Base-by-base conservation (phyloP, 1,139 yeast species). In the Kazachstania sp. region DNA sequence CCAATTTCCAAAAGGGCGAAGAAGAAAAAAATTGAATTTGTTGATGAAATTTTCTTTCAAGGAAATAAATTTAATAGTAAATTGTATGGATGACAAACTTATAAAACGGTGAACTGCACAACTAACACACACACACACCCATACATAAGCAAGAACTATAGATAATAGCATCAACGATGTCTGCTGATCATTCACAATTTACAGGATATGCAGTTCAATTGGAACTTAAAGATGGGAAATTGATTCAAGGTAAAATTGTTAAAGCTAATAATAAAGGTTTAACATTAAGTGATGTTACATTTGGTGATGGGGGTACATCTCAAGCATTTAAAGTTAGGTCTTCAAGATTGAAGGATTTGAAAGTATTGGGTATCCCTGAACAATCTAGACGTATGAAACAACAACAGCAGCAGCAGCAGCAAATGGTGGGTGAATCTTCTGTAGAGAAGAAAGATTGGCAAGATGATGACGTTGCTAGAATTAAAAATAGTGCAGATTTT, bases 401-500 rank as follows among this genome's bases (percentile, higher is more conserved):
- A 49, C 39, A 41, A 39, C 43, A 46, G 43, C 41, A 49, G 42
- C 47, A 49, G 39, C 39, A 48, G 40, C 37, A 9, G 13, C 32
- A 37, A 28, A 19, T n/a, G n/a, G n/a, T n/a, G 44, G 23, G 43
- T 31, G 16, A 41, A 23, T 23, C 45, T 39, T 20, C 45, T 45
- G 30, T 50, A 31, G 23, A 51, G 34, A 26, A 45, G 23, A 26
- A 36, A 36, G 76, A 73, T 42, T 80, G 84, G 85, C 61, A 61
- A 37, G 75, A 73, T 43, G 74, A 72, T 30, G 79, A 76, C 51
- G 75, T 75, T 4, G 60, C 67, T 16, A 69, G 72, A 45, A 74
- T 79, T 52, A 77, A 77, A 54, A 56, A 69, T 29, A 66, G 77
- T 37, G 79, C 74, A 20, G 97, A 88, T 53, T 90, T 90, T 67